Conservation (phyloP, 2,329 filamentous ascomycete genomes). For the Xylaria arbuscula region DNA sequence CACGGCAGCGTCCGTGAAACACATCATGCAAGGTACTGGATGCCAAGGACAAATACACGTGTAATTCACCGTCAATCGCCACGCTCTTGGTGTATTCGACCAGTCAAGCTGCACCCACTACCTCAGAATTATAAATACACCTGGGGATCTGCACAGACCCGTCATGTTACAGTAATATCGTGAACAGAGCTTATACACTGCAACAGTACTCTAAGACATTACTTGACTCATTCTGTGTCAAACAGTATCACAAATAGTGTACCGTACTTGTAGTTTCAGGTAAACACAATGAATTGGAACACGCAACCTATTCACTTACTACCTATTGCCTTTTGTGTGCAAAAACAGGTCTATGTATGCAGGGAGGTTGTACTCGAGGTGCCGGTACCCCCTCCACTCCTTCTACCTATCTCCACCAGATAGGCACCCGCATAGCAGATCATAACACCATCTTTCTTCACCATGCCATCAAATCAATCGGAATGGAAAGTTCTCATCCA, state of each 20-base stretch:
- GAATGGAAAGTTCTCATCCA: not conserved
- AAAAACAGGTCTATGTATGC: too few relatives aligned
- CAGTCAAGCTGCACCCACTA: not conserved
- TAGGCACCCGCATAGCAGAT: slow-evolving; percentile 15
- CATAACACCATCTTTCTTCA: not conserved
- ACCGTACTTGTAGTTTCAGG: too few relatives aligned
- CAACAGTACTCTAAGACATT: too few relatives aligned
- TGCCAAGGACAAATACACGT: slow-evolving; percentile 6
- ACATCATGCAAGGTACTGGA: slow-evolving; percentile 19
- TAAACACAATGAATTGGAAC: too few relatives aligned
- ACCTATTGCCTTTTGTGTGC: too few relatives aligned
- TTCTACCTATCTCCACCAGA: slow-evolving; percentile 20
- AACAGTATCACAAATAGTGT: not conserved
- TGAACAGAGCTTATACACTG: too few relatives aligned
- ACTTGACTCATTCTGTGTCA: not conserved
- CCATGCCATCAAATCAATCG: not conserved
- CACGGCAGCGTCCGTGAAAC: not conserved
- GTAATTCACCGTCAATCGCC: not conserved
- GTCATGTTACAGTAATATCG: not conserved
- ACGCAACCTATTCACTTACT: too few relatives aligned
- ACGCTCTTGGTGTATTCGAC: not conserved
- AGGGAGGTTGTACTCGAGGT: too few relatives aligned
- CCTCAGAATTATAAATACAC: slow-evolving; percentile 10
- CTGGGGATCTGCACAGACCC: not conserved
- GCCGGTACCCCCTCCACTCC: too few relatives aligned